Percentiles rank a stretch among this genome's conserved stretches.
These are phyloP conservation scores for Metarhizium brunneum DNA, from an alignment of 2,329 filamentous ascomycete genomes.

Conservation along the genomic window DNA sequence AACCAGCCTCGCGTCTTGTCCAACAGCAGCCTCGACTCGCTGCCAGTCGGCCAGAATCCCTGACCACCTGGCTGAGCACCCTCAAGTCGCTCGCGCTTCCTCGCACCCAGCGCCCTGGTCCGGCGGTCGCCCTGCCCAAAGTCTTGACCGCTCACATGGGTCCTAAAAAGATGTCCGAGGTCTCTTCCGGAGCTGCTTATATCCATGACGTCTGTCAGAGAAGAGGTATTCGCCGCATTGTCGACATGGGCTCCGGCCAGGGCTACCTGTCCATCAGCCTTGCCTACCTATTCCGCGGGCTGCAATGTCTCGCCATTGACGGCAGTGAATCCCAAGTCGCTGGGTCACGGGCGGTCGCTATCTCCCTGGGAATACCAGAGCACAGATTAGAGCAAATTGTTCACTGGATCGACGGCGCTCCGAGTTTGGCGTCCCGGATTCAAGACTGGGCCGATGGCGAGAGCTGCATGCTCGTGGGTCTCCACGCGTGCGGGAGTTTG, in stretches of 20 bases:
- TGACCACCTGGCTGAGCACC: conserved; percentile 14
- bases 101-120: conserved; percentile 12
- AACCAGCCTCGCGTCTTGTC: too few relatives aligned
- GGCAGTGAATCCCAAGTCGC: conserved; percentile 20
- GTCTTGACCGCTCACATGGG: conserved; percentile 17
- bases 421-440: conserved; percentile 12
- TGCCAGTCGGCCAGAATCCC: conserved; percentile 11
- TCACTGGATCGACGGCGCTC: conserved; percentile 19
- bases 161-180: conserved; percentile 21
- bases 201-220: conserved; percentile 14
- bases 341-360: conserved; percentile 15
- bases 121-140: conserved; percentile 11
- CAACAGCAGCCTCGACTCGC: not conserved
- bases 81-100: conserved; percentile 16
- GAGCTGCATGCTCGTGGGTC: conserved; percentile 21
- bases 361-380: conserved; percentile 13
- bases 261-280: conserved; percentile 21
- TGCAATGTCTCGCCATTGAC: conserved; percentile 20
- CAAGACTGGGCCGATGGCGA: conserved; percentile 17
- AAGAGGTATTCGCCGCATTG: conserved; percentile 15
- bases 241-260: conserved; percentile 19
- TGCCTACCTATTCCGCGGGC: conserved; percentile 17
- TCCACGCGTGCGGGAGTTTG: conserved; percentile 23
- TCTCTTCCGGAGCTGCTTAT: conserved; percentile 17
- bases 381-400: conserved; percentile 14